Evolutionary conservation across 371 early-diverging fungal genomes (phyloP), one percentile per base, ranked within the genome.

Genomic region (Zopfochytrium polystomum): DNA sequence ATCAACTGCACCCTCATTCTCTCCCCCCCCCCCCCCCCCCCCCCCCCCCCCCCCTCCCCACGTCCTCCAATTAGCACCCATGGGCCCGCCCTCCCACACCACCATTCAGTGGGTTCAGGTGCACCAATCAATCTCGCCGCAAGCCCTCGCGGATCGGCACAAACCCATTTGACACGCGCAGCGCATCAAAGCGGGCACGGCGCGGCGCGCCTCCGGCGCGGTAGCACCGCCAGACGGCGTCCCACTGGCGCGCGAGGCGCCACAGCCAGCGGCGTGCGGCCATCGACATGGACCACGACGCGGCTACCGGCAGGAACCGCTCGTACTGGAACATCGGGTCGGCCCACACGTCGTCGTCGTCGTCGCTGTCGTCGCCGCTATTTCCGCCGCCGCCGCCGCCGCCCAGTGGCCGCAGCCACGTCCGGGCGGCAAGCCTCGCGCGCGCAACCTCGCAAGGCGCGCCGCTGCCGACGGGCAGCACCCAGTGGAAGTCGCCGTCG

Each of bases 321-420:
- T 7, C 18, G 11, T 18, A 38, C 7, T 7, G 38, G 38, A 38
- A 38, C 38, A 11, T 18, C 11, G 38, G 11, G 11, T 7, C 38
- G 38, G 38, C 38, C 11, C 18, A 38, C 11, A 18, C 38, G 38
- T 38, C 38, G 11, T 7, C 38, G 7, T 7, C 11, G 38, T 38
- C 11, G 38, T 38, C 38, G 38, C 38, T 18, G 38, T 18, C 38
- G 38, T 18, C 38, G 38, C 38, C 38, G 38, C 38, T n/a, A n/a
- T n/a, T n/a, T n/a, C n/a, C n/a, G n/a, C n/a, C n/a, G 38, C 38
- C 38, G 38, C 38, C 38, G 38, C 38, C 38, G 38, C 38, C 38
- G 38, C 38, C 38, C 11, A 18, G 7, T 7, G 38, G 38, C 7
- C 11, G 38, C 11, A 38, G 38, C 38, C 38, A 38, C 7, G 11